Base-by-base conservation (phyloP, 768 basidiomycete genomes). In the Boletellus sp. region DNA sequence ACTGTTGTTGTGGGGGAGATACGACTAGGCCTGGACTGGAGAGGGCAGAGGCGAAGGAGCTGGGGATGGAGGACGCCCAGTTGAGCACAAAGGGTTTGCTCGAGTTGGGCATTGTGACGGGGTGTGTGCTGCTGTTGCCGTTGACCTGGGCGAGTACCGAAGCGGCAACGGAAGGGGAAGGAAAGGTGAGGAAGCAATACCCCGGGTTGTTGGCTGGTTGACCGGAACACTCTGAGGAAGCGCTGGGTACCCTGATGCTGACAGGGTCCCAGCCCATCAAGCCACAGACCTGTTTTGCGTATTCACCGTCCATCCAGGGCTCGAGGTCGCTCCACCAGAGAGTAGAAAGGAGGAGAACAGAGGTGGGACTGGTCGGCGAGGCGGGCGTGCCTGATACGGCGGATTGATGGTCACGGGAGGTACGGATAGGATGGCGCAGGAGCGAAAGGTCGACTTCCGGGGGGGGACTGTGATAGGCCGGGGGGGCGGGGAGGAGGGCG, bases 301-400 rank as follows among this genome's bases (percentile, higher is more conserved):
- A 95, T 66, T 90, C 87, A 79, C 93, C 90, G 72, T 94, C 91
- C 94, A 95, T 94, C 93, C 93, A 95, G 57, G 86, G 83, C 69
- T 95, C 93, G 47, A 95, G 80, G 61, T 90, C 87, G 56, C 84
- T 83, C 83, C 94, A 90, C 78, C 83, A 89, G 58, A 92, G 80
- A 36, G 89, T 87, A 52, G 78, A 78, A 64, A 79, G 78, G 42
- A 75, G 67, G 32, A 72, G 35, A 51, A 50, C 54, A 55, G 62
- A 55, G 61, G 56, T 64, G 54, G 59, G 24, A 51, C 65, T 64
- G 39, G 64, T 51, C 53, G 67, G 49, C 48, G 59, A 54, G 51
- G 65, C 48, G 43, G 55, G 56, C 17, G 54, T 54, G 15, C 42
- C 47, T 26, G 63, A 44, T 24, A 42, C 41, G 12, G 41, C 12